These are phyloP conservation scores for Amylocarpus encephaloides DNA, from an alignment of 2,329 filamentous ascomycete species.

Conservation along the genomic window DNA sequence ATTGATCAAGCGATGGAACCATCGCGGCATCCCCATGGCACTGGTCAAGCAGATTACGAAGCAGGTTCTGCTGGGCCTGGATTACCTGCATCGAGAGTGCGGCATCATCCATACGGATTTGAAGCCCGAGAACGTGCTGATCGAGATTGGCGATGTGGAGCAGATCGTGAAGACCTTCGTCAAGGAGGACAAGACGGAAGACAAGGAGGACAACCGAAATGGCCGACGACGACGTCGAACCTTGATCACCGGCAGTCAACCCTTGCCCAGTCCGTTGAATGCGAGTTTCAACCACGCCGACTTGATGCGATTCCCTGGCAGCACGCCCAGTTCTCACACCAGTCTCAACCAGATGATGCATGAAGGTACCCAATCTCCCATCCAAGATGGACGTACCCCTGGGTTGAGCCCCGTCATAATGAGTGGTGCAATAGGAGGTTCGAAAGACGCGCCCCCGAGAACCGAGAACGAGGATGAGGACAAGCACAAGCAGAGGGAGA, in stretches of 20 bases:
- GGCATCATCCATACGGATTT: slow-evolving; percentile 98
- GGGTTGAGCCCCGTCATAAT: slow-evolving; percentile 43
- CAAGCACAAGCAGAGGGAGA: slow-evolving; percentile 78
- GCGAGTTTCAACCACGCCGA: slow-evolving; percentile 80
- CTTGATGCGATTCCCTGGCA: slow-evolving; percentile 51
- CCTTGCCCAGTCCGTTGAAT: slow-evolving; percentile 88
- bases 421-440: slow-evolving; percentile 45
- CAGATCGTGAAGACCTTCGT: slow-evolving; percentile 97
- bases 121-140: slow-evolving; percentile 96
- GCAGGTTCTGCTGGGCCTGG: slow-evolving; percentile 88
- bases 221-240: slow-evolving; percentile 84
- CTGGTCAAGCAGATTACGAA: slow-evolving; percentile 98
- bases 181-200: slow-evolving; percentile 66
- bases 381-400: slow-evolving; percentile 31
- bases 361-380: slow-evolving; percentile 56
- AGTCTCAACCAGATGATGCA: slow-evolving; percentile 82
- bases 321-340: slow-evolving; percentile 55
- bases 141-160: slow-evolving; percentile 98
- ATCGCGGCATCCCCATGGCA: slow-evolving; percentile 91
- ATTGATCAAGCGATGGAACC: slow-evolving; percentile 97
- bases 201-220: slow-evolving; percentile 87
- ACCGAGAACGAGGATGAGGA: slow-evolving; percentile 47
- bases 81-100: slow-evolving; percentile 95
- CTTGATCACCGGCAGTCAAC: slow-evolving; percentile 94
- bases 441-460: slow-evolving; percentile 42